Base-by-base conservation (phyloP, 2,329 filamentous ascomycete genomes). In the Corinectria fuckeliana region DNA sequence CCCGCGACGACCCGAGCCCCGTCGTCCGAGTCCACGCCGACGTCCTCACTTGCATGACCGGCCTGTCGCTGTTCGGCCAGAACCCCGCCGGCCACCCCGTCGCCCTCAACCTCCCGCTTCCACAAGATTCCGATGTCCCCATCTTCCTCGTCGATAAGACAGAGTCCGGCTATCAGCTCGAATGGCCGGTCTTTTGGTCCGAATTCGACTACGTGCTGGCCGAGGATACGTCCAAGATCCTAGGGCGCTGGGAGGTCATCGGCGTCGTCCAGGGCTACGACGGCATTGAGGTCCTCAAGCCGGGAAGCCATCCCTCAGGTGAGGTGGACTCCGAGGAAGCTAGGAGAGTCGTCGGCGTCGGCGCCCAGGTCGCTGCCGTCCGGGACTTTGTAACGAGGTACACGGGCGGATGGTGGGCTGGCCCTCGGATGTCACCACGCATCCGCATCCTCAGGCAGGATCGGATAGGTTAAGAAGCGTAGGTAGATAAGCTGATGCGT, bases 21-120 rank as follows among this genome's bases (percentile, higher is more conserved):
- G 49, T 60, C 5, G 74, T 83, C 11, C 68, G 70, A 36, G 80
- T 88, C 39, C 88, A 91, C 69, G 85, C 87, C 45, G 88, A 90
- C 67, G 85, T 89, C 11, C 77, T 88, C 10, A 84, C 85, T 48
- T 90, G 88, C 78, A 90, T 90, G 88, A 90, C 88, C 26, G 88
- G 88, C 50, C 82, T 90, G 9, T 89, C 88, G 3, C 84, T 88
- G 50, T 91, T 91, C 66, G 82, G 84, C 16, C 82, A 86, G 64
- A 80, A 83, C 52, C 75, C 74, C 16, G 61, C 64, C 51, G 75
- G 75, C 45, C 64, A 75, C 9, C 73, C 77, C 10, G 65, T 80
- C 49, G 74, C 75, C n/a, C 70, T 73, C 39, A 54, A 50, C 56
- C 56, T 59, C 42, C 53, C 62, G 25, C 42, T 64, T 21, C 30